Conservation (phyloP, 805 yeast genomes). For the Yarrowia sp. region DNA sequence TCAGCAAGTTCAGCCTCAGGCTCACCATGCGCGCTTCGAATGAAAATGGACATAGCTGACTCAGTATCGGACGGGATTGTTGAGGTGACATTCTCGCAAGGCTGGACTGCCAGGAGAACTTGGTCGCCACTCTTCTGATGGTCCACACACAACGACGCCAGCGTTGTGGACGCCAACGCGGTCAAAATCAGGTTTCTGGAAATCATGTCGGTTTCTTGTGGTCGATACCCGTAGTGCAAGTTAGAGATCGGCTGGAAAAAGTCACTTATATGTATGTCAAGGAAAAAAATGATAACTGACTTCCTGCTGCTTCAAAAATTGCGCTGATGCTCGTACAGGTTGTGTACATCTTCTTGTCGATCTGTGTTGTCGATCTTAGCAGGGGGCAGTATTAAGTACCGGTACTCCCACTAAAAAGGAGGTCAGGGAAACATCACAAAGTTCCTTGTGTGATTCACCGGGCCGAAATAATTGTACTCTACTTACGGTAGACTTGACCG, state of each 20-base stretch:
- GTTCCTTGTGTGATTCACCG: too few relatives aligned
- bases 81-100: slow-evolving; percentile 10
- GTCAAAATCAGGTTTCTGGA: neutral
- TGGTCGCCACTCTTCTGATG: slow-evolving; percentile 11
- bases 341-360: slow-evolving; percentile 17
- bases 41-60: slow-evolving; percentile 21
- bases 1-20: slow-evolving; percentile 30
- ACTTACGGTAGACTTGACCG: too few relatives aligned
- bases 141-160: slow-evolving; percentile 24
- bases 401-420: too few relatives aligned
- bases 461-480: too few relatives aligned
- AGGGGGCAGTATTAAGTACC: slow-evolving; percentile 10
- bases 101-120: slow-evolving; percentile 18
- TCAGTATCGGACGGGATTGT: slow-evolving; percentile 8
- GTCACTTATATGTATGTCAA: slow-evolving; percentile 20
- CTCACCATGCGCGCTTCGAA: slow-evolving; percentile 6
- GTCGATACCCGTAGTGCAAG: neutral
- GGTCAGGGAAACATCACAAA: too few relatives aligned
- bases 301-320: slow-evolving; percentile 11
- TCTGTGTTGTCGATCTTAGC: slow-evolving; percentile 14
- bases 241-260: slow-evolving; percentile 18
- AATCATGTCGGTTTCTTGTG: slow-evolving; percentile 2
- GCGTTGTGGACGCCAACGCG: neutral
- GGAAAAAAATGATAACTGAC: neutral
- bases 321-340: slow-evolving; percentile 22